These are phyloP conservation scores for Homolaphlyctis polyrhiza DNA, from an alignment of 371 early-diverging fungal genomes.

Conservation along the genomic window DNA sequence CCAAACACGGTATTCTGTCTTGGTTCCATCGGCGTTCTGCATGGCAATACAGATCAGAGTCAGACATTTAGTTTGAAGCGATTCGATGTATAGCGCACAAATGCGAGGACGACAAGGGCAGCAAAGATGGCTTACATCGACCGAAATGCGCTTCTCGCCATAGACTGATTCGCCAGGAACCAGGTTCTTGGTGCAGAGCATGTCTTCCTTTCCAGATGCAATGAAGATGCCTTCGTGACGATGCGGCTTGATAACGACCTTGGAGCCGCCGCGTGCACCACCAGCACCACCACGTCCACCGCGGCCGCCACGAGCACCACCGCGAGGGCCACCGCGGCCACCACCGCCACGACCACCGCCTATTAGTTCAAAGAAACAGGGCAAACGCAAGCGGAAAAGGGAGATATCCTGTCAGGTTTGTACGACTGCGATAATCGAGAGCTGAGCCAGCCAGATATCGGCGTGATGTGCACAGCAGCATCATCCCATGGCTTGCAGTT, in stretches of 20 bases:
- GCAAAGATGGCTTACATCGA: slow-evolving; percentile 55
- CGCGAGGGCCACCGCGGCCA: slow-evolving; percentile 42
- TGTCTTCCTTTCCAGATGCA: slow-evolving; percentile 97
- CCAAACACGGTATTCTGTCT: slow-evolving; percentile 99
- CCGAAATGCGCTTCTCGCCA: slow-evolving; percentile 97
- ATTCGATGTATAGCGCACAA: neutral
- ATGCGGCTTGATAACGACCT: slow-evolving; percentile 94
- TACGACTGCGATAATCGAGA: too few species aligned
- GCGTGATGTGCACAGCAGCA: too few species aligned
- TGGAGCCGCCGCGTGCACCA: slow-evolving; percentile 64
- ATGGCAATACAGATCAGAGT: too few species aligned
- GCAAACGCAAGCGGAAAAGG: too few species aligned
- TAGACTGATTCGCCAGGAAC: slow-evolving; percentile 98
- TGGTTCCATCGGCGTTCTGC: slow-evolving; percentile 84
- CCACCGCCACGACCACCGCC: slow-evolving; percentile 46
- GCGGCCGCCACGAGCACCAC: slow-evolving; percentile 47
- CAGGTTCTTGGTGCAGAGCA: slow-evolving; percentile 97
- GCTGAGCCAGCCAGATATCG: too few species aligned
- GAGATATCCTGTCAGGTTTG: too few species aligned
- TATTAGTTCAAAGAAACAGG: too few species aligned
- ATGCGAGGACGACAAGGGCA: neutral
- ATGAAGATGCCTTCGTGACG: slow-evolving; percentile 97
- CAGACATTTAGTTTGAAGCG: too few species aligned
- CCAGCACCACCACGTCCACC: slow-evolving; percentile 42
- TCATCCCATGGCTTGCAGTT: too few species aligned